Conservation (phyloP, 2,329 filamentous ascomycete genomes). For the Talaromyces sp. region DNA sequence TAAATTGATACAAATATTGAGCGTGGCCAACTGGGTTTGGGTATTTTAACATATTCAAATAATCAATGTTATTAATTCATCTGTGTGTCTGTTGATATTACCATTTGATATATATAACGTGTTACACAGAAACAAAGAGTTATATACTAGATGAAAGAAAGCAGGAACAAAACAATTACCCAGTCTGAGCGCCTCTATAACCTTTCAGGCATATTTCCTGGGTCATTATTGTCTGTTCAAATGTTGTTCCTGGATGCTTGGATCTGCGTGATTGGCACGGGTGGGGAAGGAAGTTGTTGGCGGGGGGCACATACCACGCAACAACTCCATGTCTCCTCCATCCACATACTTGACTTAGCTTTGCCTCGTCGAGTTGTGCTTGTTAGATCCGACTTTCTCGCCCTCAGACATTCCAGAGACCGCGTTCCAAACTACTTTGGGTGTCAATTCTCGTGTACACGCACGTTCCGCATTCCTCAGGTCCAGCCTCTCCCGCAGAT, state of each 20-base stretch:
- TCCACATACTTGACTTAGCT: background rate
- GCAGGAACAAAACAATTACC: background rate
- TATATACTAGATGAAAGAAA: background rate
- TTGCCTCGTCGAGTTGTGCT: background rate
- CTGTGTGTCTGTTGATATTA: no score
- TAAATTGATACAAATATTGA: no score
- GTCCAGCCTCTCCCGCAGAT: background rate
- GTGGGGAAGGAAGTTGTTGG: background rate
- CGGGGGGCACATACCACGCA: background rate
- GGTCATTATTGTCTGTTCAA: background rate
- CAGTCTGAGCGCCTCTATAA: background rate
- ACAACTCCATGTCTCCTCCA: background rate
- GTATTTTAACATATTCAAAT: no score
- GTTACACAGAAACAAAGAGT: background rate
- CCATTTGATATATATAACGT: no score
- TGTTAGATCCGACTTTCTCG: background rate
- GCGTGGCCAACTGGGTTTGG: no score
- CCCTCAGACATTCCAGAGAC: background rate
- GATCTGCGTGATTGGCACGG: background rate
- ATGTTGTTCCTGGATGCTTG: background rate
- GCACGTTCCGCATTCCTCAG: background rate
- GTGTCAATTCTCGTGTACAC: background rate
- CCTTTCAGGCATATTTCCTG: background rate
- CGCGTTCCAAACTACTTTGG: background rate
- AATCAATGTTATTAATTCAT: no score